Evolutionary conservation across 116 monocot genomes (phyloP).

Genomic region (Iris pallida): DNA sequence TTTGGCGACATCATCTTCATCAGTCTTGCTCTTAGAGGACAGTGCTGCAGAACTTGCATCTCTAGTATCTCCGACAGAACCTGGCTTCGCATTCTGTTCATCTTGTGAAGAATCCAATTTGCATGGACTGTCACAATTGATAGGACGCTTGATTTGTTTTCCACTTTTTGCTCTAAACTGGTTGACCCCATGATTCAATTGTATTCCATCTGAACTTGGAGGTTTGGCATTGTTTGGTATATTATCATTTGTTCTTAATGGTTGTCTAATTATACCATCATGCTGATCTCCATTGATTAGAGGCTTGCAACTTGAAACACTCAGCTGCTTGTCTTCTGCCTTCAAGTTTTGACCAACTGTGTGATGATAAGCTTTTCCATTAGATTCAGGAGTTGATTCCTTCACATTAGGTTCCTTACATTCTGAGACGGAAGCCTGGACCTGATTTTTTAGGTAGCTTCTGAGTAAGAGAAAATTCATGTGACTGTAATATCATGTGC

Average conservation of each 20-base stretch:
- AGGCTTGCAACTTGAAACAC: neutral
- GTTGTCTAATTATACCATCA: too few relatives aligned
- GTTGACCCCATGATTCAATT: neutral
- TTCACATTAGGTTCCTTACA: too few relatives aligned
- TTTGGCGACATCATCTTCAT: neutral
- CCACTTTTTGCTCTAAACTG: neutral
- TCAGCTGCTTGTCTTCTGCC: neutral
- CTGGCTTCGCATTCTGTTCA: neutral
- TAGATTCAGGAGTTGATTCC: neutral
- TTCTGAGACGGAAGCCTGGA: too few relatives aligned
- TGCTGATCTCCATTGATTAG: too few relatives aligned
- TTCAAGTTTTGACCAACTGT: neutral
- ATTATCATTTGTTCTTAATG: too few relatives aligned
- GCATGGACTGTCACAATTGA: neutral
- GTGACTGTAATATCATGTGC: too few relatives aligned
- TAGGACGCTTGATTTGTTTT: neutral
- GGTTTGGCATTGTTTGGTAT: too few relatives aligned
- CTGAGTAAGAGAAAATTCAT: too few relatives aligned
- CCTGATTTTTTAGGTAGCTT: too few relatives aligned
- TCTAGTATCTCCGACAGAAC: neutral
- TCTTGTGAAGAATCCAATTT: neutral
- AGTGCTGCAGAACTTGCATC: neutral
- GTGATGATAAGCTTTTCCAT: neutral
- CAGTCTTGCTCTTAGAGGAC: neutral
- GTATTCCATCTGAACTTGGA: neutral